These are phyloP conservation scores for Rhodomyrtus psidioides DNA, from an alignment of 441 rosid species.

Conservation along the genomic window DNA sequence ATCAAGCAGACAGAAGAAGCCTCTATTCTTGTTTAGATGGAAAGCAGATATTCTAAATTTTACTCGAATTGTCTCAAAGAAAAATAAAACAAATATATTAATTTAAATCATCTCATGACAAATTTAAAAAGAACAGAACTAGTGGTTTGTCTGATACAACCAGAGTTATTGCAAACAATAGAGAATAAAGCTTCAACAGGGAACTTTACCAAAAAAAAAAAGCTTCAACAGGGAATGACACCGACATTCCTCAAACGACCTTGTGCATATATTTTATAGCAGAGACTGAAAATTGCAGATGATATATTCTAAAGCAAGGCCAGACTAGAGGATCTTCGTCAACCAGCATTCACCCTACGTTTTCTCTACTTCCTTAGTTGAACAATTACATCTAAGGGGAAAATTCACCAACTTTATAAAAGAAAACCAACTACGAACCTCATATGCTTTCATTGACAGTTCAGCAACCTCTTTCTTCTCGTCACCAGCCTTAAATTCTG, in stretches of 20 bases:
- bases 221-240: neutral
- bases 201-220: too few relatives aligned
- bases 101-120: neutral
- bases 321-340: neutral
- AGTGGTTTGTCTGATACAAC: neutral
- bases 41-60: neutral
- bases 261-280: neutral
- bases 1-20: neutral
- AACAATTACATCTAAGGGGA: neutral
- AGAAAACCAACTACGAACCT: constrained; percentile 9
- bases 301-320: neutral
- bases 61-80: neutral
- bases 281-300: neutral
- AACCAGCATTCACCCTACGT: neutral
- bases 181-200: neutral
- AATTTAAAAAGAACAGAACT: neutral
- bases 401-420: neutral
- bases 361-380: neutral
- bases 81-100: neutral
- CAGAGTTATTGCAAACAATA: neutral
- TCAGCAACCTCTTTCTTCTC: constrained; percentile 31
- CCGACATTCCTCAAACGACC: neutral
- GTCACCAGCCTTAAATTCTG: constrained; percentile 27
- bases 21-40: neutral
- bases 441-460: constrained; percentile 32